Evolutionary conservation across 2,329 filamentous ascomycete genomes (phyloP).

Genomic region (Gremmenia infestans): DNA sequence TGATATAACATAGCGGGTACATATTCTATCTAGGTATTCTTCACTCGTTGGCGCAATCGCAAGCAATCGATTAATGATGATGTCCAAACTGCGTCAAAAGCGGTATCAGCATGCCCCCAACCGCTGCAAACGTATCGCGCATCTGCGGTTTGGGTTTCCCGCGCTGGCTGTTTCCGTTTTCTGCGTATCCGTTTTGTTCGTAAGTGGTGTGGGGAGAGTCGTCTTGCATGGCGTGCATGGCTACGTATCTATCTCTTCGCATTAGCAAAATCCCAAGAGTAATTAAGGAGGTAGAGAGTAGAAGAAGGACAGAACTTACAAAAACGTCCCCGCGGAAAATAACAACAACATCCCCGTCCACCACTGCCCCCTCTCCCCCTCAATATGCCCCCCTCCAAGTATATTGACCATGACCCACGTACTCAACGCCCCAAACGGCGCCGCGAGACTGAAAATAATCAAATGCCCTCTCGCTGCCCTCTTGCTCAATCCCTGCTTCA

Average conservation of each 20-base stretch:
- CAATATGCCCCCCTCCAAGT: conserved; percentile 56
- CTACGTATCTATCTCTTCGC: conserved; percentile 68
- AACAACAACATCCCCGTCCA: conserved; percentile 88
- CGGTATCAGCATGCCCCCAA: conserved; percentile 73
- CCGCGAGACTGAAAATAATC: conserved; percentile 85
- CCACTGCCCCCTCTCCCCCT: conserved; percentile 58
- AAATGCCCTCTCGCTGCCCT: conserved; percentile 79
- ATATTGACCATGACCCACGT: conserved; percentile 79
- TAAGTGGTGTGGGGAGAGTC: conserved; percentile 49
- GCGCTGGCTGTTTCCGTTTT: conserved; percentile 41
- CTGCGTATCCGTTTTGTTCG: conserved; percentile 50
- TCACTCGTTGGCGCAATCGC: not conserved
- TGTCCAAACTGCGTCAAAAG: conserved; percentile 75
- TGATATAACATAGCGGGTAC: too few relatives aligned
- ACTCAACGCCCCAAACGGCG: conserved; percentile 75
- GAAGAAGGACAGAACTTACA: conserved; percentile 56
- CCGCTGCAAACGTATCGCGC: conserved; percentile 65
- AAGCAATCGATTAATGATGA: conserved; percentile 48
- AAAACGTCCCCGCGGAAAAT: conserved; percentile 94
- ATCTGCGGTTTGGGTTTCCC: conserved; percentile 54
- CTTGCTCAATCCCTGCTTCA: conserved; percentile 89
- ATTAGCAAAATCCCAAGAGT: conserved; percentile 21
- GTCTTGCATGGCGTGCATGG: conserved; percentile 98
- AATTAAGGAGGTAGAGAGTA: not conserved
- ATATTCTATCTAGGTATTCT: not conserved